Evolutionary conservation across 108 stramenopile species (phyloP).

Genomic region (Cylindrotheca fusiformis): DNA sequence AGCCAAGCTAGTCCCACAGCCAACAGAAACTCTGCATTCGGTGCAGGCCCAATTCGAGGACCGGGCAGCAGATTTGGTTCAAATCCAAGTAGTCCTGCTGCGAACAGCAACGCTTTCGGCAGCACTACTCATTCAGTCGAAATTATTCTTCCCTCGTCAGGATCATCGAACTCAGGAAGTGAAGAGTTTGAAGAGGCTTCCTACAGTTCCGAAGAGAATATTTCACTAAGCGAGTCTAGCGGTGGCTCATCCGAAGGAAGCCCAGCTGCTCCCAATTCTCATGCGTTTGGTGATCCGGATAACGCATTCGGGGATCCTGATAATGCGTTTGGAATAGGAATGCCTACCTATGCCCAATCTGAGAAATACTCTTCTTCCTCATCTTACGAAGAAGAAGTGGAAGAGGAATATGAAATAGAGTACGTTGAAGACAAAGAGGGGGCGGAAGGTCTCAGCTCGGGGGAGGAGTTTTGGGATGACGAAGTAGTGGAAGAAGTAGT

Average conservation of each 20-base stretch:
- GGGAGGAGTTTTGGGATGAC: not conserved
- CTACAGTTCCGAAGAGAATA: no score
- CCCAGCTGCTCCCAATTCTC: not conserved
- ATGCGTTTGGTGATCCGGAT: not conserved
- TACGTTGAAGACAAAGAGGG: constrained; percentile 24
- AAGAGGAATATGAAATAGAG: constrained; percentile 24
- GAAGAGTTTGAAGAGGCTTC: no score
- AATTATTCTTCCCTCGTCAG: no score
- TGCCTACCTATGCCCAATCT: not conserved
- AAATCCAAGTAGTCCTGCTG: no score
- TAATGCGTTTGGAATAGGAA: not conserved
- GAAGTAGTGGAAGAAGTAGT: not conserved
- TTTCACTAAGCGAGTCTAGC: no score
- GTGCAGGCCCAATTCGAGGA: not conserved
- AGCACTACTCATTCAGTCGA: no score
- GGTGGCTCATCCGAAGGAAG: no score
- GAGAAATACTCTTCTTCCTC: not conserved
- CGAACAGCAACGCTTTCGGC: no score
- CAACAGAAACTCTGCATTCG: not conserved
- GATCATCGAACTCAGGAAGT: no score
- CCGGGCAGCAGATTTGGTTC: no score
- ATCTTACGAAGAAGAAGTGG: constrained; percentile 16
- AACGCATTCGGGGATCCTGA: not conserved
- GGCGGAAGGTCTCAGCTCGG: not conserved
- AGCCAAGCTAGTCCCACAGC: no score